Evolutionary conservation across 2,329 filamentous ascomycete genomes (phyloP).

Genomic region (Phialemoniopsis sp.): DNA sequence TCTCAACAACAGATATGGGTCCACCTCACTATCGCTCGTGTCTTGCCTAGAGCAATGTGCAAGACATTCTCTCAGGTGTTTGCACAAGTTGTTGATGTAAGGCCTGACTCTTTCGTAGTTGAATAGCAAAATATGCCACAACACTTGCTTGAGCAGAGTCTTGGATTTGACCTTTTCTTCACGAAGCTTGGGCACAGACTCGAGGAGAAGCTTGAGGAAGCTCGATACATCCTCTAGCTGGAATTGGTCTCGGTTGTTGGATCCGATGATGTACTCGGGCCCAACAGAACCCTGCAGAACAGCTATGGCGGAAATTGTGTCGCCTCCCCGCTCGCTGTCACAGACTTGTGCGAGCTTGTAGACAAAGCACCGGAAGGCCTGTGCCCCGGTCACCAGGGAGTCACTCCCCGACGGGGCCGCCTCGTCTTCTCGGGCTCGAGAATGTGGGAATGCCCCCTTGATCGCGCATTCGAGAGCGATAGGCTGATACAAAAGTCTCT

Average conservation of each 20-base stretch:
- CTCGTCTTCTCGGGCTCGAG: conserved; percentile 4
- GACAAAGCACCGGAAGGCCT: conserved; percentile 15
- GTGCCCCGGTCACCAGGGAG: no score
- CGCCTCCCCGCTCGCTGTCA: conserved; percentile 14
- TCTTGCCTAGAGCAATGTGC: background rate
- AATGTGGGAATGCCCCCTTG: no score
- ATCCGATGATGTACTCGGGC: conserved; percentile 20
- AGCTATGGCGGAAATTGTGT: conserved; percentile 17
- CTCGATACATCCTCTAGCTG: conserved; percentile 5
- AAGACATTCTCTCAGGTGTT: conserved; percentile 4
- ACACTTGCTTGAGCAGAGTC: background rate
- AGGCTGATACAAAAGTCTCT: no score
- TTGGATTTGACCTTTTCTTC: conserved; percentile 1
- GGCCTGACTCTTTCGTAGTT: conserved; percentile 8
- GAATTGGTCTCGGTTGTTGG: conserved; percentile 15
- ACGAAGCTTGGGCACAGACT: conserved; percentile 1
- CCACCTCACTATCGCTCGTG: conserved; percentile 3
- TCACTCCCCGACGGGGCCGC: no score
- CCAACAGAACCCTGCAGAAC: conserved; percentile 14
- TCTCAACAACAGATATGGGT: background rate
- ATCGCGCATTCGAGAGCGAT: no score
- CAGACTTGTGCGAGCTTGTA: conserved; percentile 22
- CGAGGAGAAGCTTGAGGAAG: conserved; percentile 12
- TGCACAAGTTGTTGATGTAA: conserved; percentile 6
- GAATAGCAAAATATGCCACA: conserved; percentile 11